Conservation (phyloP, 768 basidiomycete species). For the Amanita phalloides region DNA sequence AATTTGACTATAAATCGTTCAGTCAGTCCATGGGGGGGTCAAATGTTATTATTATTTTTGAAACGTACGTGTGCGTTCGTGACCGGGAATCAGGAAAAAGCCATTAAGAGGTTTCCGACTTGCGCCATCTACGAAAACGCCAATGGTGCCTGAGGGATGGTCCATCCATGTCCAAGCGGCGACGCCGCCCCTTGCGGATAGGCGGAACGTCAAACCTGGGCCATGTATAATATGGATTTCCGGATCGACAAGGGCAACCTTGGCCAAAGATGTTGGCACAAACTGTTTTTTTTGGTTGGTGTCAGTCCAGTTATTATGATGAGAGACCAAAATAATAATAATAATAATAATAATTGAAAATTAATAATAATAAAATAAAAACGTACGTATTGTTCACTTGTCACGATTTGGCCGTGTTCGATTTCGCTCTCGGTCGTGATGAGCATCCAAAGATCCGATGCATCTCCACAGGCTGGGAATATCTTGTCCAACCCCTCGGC, state of each 20-base stretch:
- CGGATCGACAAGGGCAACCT: slow-evolving; percentile 38
- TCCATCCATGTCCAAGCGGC: slow-evolving; percentile 52
- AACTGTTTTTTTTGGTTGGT: slow-evolving; percentile 20
- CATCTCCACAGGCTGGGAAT: slow-evolving; percentile 29
- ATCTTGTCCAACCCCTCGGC: slow-evolving; percentile 30
- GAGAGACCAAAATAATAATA: too few species aligned
- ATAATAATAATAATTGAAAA: too few species aligned
- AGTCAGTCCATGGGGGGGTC: neutral
- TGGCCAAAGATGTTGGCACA: slow-evolving; percentile 37
- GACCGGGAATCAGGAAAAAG: slow-evolving; percentile 44
- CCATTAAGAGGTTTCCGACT: slow-evolving; percentile 36
- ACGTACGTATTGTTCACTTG: slow-evolving; percentile 42
- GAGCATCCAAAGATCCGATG: slow-evolving; percentile 38
- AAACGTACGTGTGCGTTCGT: slow-evolving; percentile 37
- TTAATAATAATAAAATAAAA: too few species aligned
- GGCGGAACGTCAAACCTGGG: slow-evolving; percentile 31
- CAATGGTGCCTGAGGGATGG: slow-evolving; percentile 43
- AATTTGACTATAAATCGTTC: slow-evolving; percentile 26
- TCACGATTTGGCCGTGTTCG: slow-evolving; percentile 27
- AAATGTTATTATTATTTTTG: neutral
- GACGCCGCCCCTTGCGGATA: slow-evolving; percentile 44
- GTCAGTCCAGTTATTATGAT: too few species aligned
- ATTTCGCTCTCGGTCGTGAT: slow-evolving; percentile 38
- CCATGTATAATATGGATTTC: slow-evolving; percentile 24
- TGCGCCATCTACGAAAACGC: slow-evolving; percentile 34